phyloP scores from a whole-genome alignment of 371 early-diverging fungal genomes.

The Rhizopus stolonifer region DNA sequence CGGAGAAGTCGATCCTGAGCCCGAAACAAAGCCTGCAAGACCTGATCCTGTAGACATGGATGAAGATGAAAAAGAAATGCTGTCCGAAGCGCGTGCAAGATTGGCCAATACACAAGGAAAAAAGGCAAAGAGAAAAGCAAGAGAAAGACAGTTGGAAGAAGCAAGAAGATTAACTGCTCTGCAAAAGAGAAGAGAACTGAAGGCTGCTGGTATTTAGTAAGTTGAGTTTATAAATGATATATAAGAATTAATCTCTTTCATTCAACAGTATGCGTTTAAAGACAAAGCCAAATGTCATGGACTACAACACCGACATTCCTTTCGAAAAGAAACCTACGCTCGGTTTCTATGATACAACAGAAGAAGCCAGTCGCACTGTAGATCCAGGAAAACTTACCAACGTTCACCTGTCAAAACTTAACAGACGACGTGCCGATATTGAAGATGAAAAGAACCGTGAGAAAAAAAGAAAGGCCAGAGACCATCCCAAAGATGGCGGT shows the following conservation, averaged over 20 bases:
- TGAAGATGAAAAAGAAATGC: slow-evolving; percentile 98
- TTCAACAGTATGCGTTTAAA: slow-evolving; percentile 46
- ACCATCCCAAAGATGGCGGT: slow-evolving; percentile 42
- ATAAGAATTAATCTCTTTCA: neutral
- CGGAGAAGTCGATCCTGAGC: slow-evolving; percentile 97
- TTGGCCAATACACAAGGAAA: slow-evolving; percentile 98
- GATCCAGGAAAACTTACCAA: slow-evolving; percentile 64
- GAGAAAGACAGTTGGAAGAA: slow-evolving; percentile 96
- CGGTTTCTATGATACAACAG: slow-evolving; percentile 91
- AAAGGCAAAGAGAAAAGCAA: slow-evolving; percentile 97
- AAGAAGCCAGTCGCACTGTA: slow-evolving; percentile 67
- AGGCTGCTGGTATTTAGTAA: slow-evolving; percentile 92
- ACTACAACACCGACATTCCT: slow-evolving; percentile 96
- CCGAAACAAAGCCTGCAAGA: slow-evolving; percentile 94
- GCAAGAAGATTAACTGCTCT: slow-evolving; percentile 86
- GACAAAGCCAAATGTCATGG: slow-evolving; percentile 77
- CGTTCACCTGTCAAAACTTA: slow-evolving; percentile 73
- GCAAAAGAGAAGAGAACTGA: slow-evolving; percentile 94
- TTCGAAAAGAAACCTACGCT: slow-evolving; percentile 85
- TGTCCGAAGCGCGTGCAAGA: slow-evolving; percentile 96
- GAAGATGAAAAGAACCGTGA: slow-evolving; percentile 68
- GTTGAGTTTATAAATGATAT: slow-evolving; percentile 1
- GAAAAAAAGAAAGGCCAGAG: slow-evolving; percentile 69
- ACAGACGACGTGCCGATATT: slow-evolving; percentile 73
- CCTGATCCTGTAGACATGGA: slow-evolving; percentile 99